phyloP scores from a whole-genome alignment of 139 green algal species.

The Medakamo hakoo region DNA sequence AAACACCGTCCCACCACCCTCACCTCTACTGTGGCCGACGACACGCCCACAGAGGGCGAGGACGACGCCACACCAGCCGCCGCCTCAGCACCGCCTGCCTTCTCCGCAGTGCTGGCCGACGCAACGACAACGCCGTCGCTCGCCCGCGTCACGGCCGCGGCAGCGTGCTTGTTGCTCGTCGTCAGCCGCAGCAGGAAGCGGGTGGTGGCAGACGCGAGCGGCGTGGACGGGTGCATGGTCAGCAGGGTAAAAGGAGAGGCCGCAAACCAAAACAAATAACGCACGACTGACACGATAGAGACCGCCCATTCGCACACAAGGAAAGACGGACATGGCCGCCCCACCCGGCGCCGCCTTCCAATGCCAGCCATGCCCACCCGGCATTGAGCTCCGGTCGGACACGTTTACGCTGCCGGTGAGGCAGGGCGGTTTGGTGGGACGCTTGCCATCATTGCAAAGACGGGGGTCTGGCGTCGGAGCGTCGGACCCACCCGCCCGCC shows the following conservation, averaged over 20 bases:
- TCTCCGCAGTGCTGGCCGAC: background rate
- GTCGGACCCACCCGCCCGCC: no score
- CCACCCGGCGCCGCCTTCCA: background rate
- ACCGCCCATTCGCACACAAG: background rate
- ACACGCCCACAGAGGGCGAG: no score
- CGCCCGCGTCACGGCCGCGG: background rate
- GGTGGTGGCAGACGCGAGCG: background rate
- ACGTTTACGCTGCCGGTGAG: conserved; percentile 51
- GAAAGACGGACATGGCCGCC: background rate
- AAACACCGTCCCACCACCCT: background rate
- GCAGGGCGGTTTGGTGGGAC: no score
- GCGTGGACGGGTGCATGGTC: background rate
- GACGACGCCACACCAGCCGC: no score
- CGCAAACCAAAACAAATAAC: background rate
- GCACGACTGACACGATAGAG: background rate
- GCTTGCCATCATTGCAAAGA: no score
- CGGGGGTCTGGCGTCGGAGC: no score
- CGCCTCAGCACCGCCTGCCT: no score
- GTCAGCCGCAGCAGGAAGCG: background rate
- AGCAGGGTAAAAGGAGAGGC: background rate
- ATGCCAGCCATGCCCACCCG: background rate
- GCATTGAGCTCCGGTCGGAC: conserved; percentile 30
- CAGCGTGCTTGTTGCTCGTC: background rate
- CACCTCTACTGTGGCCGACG: background rate
- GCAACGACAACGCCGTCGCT: background rate